Base-by-base conservation (phyloP, 2,329 filamentous ascomycete genomes). In the Leptographium lundbergii region DNA sequence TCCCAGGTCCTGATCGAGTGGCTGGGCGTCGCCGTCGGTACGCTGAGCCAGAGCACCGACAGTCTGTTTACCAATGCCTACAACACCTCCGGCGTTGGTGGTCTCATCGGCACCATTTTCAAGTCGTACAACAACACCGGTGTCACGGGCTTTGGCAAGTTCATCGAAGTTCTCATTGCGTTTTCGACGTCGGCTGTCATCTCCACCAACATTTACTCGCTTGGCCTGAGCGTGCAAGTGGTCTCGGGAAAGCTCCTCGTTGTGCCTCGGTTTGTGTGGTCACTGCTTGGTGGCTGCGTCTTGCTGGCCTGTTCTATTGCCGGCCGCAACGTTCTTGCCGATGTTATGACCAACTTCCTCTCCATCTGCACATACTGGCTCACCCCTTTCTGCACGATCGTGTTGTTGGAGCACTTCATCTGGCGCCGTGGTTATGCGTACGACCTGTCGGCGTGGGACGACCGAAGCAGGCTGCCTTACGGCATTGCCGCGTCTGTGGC, bases 1-100 rank as follows among this genome's bases (percentile, higher is more conserved):
- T 32, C 52, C 11, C 61, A 63, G 55, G 25, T 64, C 14, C 59
- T 64, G n/a, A 36, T 64, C 32, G 61, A 64, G 55, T 45, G 57
- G 24, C 59, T 65, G 11, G 63, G 63, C 14, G 62, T 60, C 11
- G 62, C 61, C 7, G 25, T 65, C 11, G 59, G 59, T 24, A 63
- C 63, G 6, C 60, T 62, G 11, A 59, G 51, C 50, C 13, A 48
- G 53, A 62, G 59, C 54, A 22, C 47, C n/a, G 36, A 62, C 45
- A 11, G 42, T 1, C 14, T 55, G 9, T 64, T 65, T 32, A 27
- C 60, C 3, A 60, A 60, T 4, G 63, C 61, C 10, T 63, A 61
- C 48, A 53, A 52, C 25, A 19, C 13, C 29, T 36, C 45, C 17
- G 63, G 62, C 11, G 51, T 65, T 25, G 63, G 63, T n/a, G 63